Base-by-base conservation (phyloP, 2,329 filamentous ascomycete genomes). In the Talaromyces marneffei region DNA sequence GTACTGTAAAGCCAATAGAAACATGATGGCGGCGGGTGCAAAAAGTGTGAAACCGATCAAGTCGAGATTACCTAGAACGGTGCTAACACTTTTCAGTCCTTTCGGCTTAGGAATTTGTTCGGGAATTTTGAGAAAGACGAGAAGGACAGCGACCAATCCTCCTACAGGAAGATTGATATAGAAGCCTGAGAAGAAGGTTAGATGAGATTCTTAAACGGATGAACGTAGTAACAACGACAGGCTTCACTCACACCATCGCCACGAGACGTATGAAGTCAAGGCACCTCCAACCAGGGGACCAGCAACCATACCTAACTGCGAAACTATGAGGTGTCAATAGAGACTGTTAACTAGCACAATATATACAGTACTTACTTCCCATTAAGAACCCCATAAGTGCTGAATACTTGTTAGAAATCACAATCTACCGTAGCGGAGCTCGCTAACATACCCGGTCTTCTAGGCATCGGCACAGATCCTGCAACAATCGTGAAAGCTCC, bases 1-100 rank as follows among this genome's bases (percentile, higher is more conserved):
- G 67, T 77, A 81, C 60, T 82, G 76, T 5, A 83, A 69, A 0
- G 78, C 79, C 0, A 82, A 71, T 2, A 82, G 68, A 23, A 80
- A 74, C 64, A 74, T 76, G 29, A 78, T 68, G 1, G 77, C 70
- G 2, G 72, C 73, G 0, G 71, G 74, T 53, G 78, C 71, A 14
- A 79, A 65, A 27, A 78, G 65, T 20, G 71, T 63, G 0, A 72
- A 69, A 2, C 80, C 80, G 1, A 74, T 62, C 1, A 76, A 64
- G 59, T 83, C 80, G 59, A 82, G 71, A 33, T 79, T 58, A 3
- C 6, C 12, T 18, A 61, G 2, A 7, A 61, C 20, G 2, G 62
- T 58, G 10, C 20, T 25, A 35, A 63, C n/a, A 9, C 18, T 33
- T 10, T 40, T 46, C n/a, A 48, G 20, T 6, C 29, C 16, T 65